Conservation (phyloP, 371 early-diverging fungal genomes). For the Umbelopsis sp. region DNA sequence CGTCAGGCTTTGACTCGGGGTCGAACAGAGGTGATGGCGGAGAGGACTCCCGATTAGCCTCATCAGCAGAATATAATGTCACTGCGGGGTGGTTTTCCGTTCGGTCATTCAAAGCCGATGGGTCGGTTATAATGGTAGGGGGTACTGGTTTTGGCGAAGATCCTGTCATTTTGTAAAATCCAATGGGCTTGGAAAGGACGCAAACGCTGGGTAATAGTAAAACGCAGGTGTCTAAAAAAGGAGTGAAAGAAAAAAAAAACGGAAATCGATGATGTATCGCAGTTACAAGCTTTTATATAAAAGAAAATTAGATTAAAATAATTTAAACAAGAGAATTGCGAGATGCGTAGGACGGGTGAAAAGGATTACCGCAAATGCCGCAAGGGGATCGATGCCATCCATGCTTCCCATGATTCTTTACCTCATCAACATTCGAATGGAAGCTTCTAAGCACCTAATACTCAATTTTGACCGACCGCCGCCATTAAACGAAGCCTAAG, state of each 20-base stretch:
- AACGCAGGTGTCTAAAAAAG: not conserved
- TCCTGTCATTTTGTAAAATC: not conserved
- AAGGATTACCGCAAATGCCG: no score
- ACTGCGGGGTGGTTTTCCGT: conserved; percentile 10
- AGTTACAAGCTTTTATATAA: not conserved
- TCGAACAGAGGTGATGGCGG: not conserved
- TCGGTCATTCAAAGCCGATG: conserved; percentile 20
- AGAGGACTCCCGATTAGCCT: not conserved
- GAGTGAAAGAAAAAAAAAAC: not conserved
- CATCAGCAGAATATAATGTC: conserved; percentile 13
- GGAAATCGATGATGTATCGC: no score
- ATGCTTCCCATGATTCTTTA: not conserved
- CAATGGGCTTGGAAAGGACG: not conserved
- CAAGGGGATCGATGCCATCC: not conserved
- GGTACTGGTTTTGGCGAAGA: conserved; percentile 12
- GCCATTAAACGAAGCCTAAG: not conserved
- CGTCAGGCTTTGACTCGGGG: not conserved
- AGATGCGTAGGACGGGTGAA: no score
- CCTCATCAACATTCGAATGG: not conserved
- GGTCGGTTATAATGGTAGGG: conserved; percentile 22
- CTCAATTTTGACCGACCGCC: not conserved
- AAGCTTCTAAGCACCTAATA: not conserved
- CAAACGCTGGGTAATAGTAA: not conserved
- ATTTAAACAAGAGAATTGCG: no score
- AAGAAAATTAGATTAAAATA: no score